Evolutionary conservation across 805 yeast genomes (phyloP).

Genomic region (Cyberlindnera mississippiensis): DNA sequence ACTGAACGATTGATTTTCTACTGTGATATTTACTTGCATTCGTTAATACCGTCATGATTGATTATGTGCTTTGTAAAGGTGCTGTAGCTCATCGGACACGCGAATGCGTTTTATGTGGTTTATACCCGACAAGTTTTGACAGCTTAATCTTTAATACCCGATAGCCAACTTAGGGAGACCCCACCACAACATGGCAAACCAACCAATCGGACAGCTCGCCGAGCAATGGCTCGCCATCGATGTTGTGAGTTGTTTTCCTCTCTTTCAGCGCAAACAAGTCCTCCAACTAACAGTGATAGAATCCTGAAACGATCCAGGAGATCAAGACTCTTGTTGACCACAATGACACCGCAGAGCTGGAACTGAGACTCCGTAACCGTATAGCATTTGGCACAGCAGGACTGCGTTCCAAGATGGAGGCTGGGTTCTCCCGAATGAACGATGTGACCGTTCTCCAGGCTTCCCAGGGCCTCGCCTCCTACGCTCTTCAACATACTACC

Average conservation of each 20-base stretch:
- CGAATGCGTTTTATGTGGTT: too few species aligned
- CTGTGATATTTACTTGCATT: not conserved
- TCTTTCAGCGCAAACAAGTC: not conserved
- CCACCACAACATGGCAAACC: slow-evolving; percentile 1
- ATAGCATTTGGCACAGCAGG: slow-evolving; percentile 94
- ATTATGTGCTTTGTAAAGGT: too few species aligned
- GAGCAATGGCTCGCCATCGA: slow-evolving; percentile 16
- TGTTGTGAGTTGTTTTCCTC: slow-evolving; percentile 5
- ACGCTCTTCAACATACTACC: slow-evolving; percentile 30
- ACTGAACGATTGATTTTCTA: not conserved
- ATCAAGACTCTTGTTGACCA: slow-evolving; percentile 41
- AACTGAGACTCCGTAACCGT: slow-evolving; percentile 49
- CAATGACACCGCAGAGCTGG: slow-evolving; percentile 42
- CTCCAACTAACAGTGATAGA: slow-evolving; percentile 10
- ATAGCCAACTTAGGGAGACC: too few species aligned
- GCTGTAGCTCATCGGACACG: too few species aligned
- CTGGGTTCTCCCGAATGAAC: slow-evolving; percentile 89
- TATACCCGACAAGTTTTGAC: too few species aligned
- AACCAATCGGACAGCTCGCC: slow-evolving; percentile 7
- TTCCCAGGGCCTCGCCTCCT: slow-evolving; percentile 71
- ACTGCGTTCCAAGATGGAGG: slow-evolving; percentile 79
- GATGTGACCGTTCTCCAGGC: slow-evolving; percentile 87
- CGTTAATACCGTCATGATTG: not conserved
- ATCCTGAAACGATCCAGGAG: slow-evolving; percentile 50
- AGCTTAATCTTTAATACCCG: too few species aligned